These are phyloP conservation scores for Podospora fimiseda DNA, from an alignment of 495 filamentous ascomycete species.

Conservation along the genomic window DNA sequence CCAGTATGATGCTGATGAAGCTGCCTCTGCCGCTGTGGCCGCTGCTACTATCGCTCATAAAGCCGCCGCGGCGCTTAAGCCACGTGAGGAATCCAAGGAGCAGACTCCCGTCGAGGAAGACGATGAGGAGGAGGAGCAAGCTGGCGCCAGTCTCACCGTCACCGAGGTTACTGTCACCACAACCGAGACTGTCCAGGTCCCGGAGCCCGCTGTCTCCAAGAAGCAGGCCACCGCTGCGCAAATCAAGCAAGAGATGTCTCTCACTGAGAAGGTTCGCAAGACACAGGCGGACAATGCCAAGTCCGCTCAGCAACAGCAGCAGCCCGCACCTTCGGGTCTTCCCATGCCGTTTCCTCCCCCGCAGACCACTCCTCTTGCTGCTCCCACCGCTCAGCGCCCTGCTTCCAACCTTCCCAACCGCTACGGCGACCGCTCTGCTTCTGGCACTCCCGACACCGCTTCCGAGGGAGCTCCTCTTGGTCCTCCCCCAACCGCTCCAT, in stretches of 20 bases:
- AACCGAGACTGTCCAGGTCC: background rate
- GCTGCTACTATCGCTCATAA: too few relatives aligned
- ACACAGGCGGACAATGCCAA: slow-evolving; percentile 54
- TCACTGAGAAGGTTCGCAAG: slow-evolving; percentile 85
- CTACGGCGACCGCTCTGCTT: slow-evolving; percentile 62
- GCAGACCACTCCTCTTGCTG: slow-evolving; percentile 70
- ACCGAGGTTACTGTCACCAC: slow-evolving; percentile 2
- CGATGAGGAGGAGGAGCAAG: background rate
- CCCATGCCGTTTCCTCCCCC: slow-evolving; percentile 69
- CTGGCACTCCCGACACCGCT: slow-evolving; percentile 59
- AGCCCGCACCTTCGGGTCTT: slow-evolving; percentile 51
- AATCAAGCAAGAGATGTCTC: slow-evolving; percentile 46
- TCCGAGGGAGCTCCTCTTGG: slow-evolving; percentile 34
- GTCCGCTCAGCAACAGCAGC: slow-evolving; percentile 59
- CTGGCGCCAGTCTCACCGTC: background rate
- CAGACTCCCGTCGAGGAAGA: background rate
- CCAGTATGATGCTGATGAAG: slow-evolving; percentile 48
- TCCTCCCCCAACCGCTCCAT: slow-evolving; percentile 73
- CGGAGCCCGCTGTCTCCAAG: slow-evolving; percentile 8
- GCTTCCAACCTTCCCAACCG: slow-evolving; percentile 77
- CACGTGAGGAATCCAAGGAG: slow-evolving; percentile 9
- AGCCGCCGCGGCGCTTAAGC: slow-evolving; percentile 9
- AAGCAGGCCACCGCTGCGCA: background rate
- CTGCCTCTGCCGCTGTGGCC: slow-evolving; percentile 10
- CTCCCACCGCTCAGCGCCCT: slow-evolving; percentile 78